A percentile compares a stretch with the other conserved stretches of the same genome.
Conservation (phyloP, 2,329 filamentous ascomycete species). For the Trichoderma guizhouense region DNA sequence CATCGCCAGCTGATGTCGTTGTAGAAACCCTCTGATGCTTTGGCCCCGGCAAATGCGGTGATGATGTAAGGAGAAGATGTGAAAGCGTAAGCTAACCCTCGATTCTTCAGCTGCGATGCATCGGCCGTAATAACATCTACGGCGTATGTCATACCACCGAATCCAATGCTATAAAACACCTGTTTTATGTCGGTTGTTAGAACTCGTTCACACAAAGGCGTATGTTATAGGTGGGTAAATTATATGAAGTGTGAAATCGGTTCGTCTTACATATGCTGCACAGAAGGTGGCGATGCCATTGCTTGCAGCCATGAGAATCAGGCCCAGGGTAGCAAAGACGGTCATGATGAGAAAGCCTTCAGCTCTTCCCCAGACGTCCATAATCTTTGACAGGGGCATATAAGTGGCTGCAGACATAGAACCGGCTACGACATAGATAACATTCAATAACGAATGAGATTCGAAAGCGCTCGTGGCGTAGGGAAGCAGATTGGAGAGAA, state of each 20-base stretch:
- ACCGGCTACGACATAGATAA: conserved; percentile 51
- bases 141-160: conserved; percentile 58
- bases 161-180: conserved; percentile 62
- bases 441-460: conserved; percentile 51
- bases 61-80: conserved; percentile 45
- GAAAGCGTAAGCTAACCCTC: conserved; percentile 38
- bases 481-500: conserved; percentile 40
- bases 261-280: conserved; percentile 38
- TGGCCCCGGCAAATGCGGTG: conserved; percentile 40
- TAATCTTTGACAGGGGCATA: conserved; percentile 59
- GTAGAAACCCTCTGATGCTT: conserved; percentile 31
- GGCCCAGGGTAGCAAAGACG: conserved; percentile 42
- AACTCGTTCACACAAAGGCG: too few species aligned
- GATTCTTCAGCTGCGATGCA: conserved; percentile 43
- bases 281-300: conserved; percentile 42
- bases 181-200: conserved; percentile 22
- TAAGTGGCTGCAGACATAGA: conserved; percentile 57
- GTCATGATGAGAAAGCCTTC: conserved; percentile 57
- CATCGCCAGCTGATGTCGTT: conserved; percentile 35
- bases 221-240: neutral
- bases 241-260: neutral
- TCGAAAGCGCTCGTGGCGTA: conserved; percentile 50
- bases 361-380: conserved; percentile 62
- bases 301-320: conserved; percentile 61
- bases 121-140: conserved; percentile 65